Evolutionary conservation across 139 green algal species (phyloP).

Genomic region (Pseudopediastrum boryanum): DNA sequence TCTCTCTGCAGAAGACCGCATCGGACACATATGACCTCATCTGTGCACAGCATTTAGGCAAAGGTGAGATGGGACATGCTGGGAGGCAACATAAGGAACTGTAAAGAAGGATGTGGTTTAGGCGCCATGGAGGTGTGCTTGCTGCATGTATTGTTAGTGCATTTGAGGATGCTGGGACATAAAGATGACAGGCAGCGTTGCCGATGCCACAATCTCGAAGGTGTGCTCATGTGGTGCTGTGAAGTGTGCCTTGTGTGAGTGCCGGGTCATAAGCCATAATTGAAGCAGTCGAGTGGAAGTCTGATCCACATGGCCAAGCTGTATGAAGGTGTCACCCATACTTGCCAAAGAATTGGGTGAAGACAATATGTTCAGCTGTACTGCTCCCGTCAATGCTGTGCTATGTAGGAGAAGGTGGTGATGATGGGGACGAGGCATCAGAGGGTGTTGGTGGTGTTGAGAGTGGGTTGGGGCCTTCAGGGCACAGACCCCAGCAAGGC

Average conservation of each 20-base stretch:
- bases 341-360: neutral
- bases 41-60: neutral
- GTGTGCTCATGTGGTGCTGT: too few relatives aligned
- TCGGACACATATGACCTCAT: slow-evolving; percentile 48
- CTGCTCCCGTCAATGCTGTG: too few relatives aligned
- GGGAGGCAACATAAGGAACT: neutral
- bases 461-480: neutral
- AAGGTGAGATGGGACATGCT: neutral
- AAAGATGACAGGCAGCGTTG: neutral
- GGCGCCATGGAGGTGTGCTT: neutral
- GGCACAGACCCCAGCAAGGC: slow-evolving; percentile 69
- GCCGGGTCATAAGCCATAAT: too few relatives aligned
- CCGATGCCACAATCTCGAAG: neutral
- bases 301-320: too few relatives aligned
- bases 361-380: neutral
- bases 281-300: too few relatives aligned
- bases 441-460: neutral
- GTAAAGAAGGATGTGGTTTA: neutral
- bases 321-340: neutral
- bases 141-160: neutral
- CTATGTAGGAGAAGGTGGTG: neutral
- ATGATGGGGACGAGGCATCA: neutral
- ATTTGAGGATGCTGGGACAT: neutral
- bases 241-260: too few relatives aligned
- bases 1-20: slow-evolving; percentile 75